Conservation (phyloP, 139 green algal species). For the Auxenochlorella pyrenoidosa region DNA sequence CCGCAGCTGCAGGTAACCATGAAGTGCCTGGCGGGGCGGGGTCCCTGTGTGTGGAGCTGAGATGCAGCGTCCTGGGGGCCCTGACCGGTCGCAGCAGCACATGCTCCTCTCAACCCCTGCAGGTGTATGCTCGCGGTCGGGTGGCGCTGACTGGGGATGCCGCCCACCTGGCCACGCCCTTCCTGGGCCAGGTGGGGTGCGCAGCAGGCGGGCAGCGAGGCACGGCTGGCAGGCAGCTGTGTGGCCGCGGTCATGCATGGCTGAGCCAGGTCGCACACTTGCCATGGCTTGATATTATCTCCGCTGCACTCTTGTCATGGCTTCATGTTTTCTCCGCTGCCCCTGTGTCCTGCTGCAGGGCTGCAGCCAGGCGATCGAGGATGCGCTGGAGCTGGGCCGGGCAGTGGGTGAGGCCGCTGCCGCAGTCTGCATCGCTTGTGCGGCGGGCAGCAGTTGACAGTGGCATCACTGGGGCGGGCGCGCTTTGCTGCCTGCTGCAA, state of each 20-base stretch:
- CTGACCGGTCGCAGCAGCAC: background rate
- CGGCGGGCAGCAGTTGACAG: background rate
- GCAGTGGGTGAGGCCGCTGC: slow-evolving; percentile 3
- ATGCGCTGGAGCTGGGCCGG: slow-evolving; percentile 15
- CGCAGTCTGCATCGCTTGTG: no score
- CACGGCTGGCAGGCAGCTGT: background rate
- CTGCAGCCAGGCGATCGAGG: slow-evolving; percentile 23
- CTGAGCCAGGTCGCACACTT: no score
- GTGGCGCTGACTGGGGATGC: slow-evolving; percentile 16
- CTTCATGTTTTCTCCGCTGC: no score
- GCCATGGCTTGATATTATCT: no score
- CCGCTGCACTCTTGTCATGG: no score
- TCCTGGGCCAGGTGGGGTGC: slow-evolving; percentile 2
- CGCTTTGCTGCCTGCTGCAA: background rate
- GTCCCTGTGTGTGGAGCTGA: no score
- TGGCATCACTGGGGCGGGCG: background rate
- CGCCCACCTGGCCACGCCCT: slow-evolving; percentile 17
- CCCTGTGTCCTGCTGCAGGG: background rate
- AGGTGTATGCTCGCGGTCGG: background rate
- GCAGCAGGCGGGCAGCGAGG: background rate
- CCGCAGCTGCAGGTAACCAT: background rate
- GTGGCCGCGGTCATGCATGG: no score
- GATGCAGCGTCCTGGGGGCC: background rate
- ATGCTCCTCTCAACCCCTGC: background rate
- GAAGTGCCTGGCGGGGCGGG: no score